A percentile compares a stretch with the other conserved stretches of the same genome.
Evolutionary conservation across 2,329 filamentous ascomycete genomes (phyloP).

Genomic region (Didymella arachidicola): DNA sequence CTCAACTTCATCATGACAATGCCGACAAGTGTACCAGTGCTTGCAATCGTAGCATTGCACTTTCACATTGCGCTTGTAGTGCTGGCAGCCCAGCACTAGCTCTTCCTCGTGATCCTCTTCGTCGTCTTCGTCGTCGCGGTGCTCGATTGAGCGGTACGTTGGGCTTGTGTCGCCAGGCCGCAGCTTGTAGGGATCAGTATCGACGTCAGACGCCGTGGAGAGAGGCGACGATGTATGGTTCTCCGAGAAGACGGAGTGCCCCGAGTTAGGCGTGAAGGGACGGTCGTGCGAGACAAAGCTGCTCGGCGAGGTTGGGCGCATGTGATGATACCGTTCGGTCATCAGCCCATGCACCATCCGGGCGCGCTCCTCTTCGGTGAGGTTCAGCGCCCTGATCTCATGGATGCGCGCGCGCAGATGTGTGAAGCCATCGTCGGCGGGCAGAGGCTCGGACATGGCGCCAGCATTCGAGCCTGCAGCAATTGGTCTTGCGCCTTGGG

Average conservation of each 20-base stretch:
- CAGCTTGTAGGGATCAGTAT: conserved; percentile 46
- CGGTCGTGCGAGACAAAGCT: conserved; percentile 51
- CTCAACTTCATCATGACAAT: conserved; percentile 88
- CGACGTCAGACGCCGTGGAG: conserved; percentile 45
- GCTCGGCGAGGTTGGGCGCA: conserved; percentile 49
- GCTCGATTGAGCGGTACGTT: conserved; percentile 36
- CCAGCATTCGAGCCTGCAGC: conserved; percentile 33
- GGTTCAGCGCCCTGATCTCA: conserved; percentile 54
- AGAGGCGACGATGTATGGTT: conserved; percentile 45
- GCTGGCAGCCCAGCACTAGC: conserved; percentile 75
- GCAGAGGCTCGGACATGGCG: conserved; percentile 50
- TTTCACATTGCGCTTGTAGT: conserved; percentile 96
- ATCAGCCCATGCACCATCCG: conserved; percentile 58
- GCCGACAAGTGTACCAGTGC: conserved; percentile 92
- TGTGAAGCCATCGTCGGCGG: conserved; percentile 61
- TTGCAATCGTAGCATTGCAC: conserved; percentile 90
- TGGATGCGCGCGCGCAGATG: conserved; percentile 57
- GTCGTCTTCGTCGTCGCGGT: conserved; percentile 53
- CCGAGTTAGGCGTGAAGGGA: conserved; percentile 49
- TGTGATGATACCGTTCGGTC: conserved; percentile 56
- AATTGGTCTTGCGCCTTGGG: conserved; percentile 20
- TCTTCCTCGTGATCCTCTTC: conserved; percentile 59
- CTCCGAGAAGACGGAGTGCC: conserved; percentile 46
- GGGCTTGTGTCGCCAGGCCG: conserved; percentile 44
- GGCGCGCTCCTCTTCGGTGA: conserved; percentile 59